A percentile compares a stretch with the other conserved stretches of the same genome.
These are phyloP conservation scores for Ustilago lituana DNA, from an alignment of 1,284 basidiomycete species.

Conservation along the genomic window DNA sequence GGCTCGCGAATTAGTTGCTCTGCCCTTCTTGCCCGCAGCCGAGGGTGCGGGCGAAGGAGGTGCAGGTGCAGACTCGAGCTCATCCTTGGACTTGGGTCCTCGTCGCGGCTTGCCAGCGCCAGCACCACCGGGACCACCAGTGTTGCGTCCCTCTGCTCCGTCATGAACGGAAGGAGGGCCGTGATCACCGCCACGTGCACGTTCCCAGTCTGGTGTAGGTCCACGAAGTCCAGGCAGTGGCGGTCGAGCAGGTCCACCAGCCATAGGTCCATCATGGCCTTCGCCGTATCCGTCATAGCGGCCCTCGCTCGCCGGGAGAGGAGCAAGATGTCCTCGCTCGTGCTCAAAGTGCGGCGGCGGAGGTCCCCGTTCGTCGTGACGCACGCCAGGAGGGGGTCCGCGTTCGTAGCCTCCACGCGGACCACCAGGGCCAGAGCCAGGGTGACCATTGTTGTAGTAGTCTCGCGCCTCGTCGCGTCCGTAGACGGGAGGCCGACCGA, in stretches of 20 bases:
- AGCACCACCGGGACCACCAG: slow-evolving; percentile 8
- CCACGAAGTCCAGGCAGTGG: slow-evolving; percentile 29
- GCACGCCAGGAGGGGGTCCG: slow-evolving; percentile 31
- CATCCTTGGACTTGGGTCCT: slow-evolving; percentile 41
- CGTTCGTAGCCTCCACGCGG: slow-evolving; percentile 37
- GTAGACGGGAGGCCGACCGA: slow-evolving; percentile 43
- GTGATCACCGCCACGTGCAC: slow-evolving; percentile 24
- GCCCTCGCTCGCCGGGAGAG: slow-evolving; percentile 18
- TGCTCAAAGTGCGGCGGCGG: slow-evolving; percentile 30
- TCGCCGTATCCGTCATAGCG: slow-evolving; percentile 37
- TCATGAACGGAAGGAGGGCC: slow-evolving; percentile 20
- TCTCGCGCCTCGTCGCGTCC: slow-evolving; percentile 41
- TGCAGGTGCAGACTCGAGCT: slow-evolving; percentile 28
- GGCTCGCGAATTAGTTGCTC: slow-evolving; percentile 37
- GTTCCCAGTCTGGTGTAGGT: slow-evolving; percentile 44
- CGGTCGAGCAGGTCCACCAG: slow-evolving; percentile 9
- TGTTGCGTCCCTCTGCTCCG: slow-evolving; percentile 19
- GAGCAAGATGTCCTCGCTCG: slow-evolving; percentile 32
- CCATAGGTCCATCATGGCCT: slow-evolving; percentile 23
- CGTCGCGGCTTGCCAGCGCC: slow-evolving; percentile 26
- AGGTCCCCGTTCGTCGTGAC: slow-evolving; percentile 39
- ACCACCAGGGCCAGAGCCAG: slow-evolving; percentile 23
- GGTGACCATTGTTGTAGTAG: slow-evolving; percentile 39
- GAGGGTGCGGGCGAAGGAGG: slow-evolving; percentile 45
- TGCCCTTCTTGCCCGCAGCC: slow-evolving; percentile 42